Conservation (phyloP, 768 basidiomycete genomes). For the Mycena leptocephala region DNA sequence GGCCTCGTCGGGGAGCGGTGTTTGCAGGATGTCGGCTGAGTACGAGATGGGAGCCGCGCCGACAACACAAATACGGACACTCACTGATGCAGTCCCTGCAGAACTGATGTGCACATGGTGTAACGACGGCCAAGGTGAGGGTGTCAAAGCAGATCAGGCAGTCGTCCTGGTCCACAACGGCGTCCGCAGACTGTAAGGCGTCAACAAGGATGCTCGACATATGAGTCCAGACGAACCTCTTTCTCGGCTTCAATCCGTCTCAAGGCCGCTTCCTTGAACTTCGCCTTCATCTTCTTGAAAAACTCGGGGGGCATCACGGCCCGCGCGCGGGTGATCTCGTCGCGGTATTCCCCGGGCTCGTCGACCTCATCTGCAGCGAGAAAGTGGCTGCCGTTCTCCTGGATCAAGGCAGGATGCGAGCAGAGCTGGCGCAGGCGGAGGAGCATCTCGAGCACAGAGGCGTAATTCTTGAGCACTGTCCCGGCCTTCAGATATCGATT, state of each 20-base stretch:
- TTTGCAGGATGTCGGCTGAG: conserved; percentile 63
- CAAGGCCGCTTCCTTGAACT: conserved; percentile 59
- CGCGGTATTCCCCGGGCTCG: conserved; percentile 50
- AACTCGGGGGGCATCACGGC: conserved; percentile 63
- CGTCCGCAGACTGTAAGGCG: conserved; percentile 59
- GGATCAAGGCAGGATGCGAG: conserved; percentile 78
- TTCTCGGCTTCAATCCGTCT: conserved; percentile 69
- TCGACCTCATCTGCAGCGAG: conserved; percentile 57
- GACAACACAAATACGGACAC: conserved; percentile 28
- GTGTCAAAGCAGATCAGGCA: conserved; percentile 81
- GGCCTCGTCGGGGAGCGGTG: conserved; percentile 50
- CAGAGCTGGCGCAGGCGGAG: conserved; percentile 78
- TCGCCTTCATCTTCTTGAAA: conserved; percentile 64
- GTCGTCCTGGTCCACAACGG: conserved; percentile 68
- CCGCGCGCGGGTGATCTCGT: conserved; percentile 64
- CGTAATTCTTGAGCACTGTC: conserved; percentile 81
- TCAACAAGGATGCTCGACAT: not conserved
- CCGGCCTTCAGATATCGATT: conserved; percentile 75
- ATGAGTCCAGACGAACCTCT: conserved; percentile 52
- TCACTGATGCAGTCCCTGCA: conserved; percentile 73
- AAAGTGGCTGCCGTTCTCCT: conserved; percentile 67
- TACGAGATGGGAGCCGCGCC: not conserved
- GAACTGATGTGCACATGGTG: conserved; percentile 74
- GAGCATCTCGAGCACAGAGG: conserved; percentile 66
- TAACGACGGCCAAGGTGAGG: conserved; percentile 69